Percentiles rank a stretch among this genome's conserved stretches.
Evolutionary conservation across 345 rosid species (phyloP).

Genomic region (Erysimum cheiranthoides): DNA sequence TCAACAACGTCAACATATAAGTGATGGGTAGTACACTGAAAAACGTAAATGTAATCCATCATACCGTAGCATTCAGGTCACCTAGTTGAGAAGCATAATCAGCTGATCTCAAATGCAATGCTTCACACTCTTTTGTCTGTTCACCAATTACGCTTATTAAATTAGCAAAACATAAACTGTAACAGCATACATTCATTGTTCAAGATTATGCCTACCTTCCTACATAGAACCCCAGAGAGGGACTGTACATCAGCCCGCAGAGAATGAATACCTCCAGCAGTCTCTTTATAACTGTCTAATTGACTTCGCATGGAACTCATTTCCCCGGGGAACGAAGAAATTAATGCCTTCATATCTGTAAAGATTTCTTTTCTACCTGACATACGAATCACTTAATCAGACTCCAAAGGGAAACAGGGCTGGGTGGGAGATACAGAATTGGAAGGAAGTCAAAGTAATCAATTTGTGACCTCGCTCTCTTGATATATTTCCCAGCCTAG

Average conservation of each 20-base stretch:
- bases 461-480: conserved; percentile 71
- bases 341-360: conserved; percentile 83
- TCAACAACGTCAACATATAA: too few species aligned
- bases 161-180: conserved; percentile 33
- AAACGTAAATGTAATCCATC: conserved; percentile 34
- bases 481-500: conserved; percentile 68
- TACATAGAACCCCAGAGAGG: conserved; percentile 65
- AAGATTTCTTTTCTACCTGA: conserved; percentile 91
- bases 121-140: conserved; percentile 77
- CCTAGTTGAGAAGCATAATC: conserved; percentile 66
- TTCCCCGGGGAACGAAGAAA: conserved; percentile 90
- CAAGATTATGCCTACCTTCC: conserved; percentile 66
- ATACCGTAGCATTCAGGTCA: conserved; percentile 78
- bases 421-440: conserved; percentile 5
- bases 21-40: conserved; percentile 19
- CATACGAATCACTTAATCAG: conserved; percentile 45
- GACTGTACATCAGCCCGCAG: conserved; percentile 82
- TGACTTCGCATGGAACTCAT: conserved; percentile 86
- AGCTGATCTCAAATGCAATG: conserved; percentile 59
- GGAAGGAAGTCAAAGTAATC: conserved; percentile 38
- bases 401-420: conserved; percentile 30
- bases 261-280: conserved; percentile 77
- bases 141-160: conserved; percentile 35
- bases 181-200: conserved; percentile 10
- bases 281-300: conserved; percentile 71